These are phyloP conservation scores for Tremella yokohamensis DNA, from an alignment of 768 basidiomycete genomes.

Conservation along the genomic window DNA sequence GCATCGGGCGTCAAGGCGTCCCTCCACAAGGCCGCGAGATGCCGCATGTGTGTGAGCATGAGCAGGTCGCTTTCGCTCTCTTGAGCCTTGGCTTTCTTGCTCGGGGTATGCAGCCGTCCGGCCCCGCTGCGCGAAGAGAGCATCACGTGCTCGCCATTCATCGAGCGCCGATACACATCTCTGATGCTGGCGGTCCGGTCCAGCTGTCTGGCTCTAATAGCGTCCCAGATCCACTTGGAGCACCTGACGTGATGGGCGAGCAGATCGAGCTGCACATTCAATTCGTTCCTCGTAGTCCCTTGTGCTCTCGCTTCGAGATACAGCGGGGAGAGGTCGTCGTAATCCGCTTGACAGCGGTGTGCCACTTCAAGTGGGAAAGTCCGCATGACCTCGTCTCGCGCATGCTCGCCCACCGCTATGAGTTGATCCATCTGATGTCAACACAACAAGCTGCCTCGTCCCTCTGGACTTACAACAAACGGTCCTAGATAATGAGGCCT, in stretches of 20 bases:
- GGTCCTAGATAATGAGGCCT: constrained; percentile 15
- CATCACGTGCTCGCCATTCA: not conserved
- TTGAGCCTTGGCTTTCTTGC: constrained; percentile 11
- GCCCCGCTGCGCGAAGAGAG: not conserved
- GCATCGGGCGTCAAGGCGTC: constrained; percentile 7
- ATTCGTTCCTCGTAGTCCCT: not conserved
- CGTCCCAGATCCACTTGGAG: constrained; percentile 15
- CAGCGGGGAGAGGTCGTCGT: constrained; percentile 4
- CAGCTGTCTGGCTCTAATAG: not conserved
- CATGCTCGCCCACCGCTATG: constrained; percentile 16
- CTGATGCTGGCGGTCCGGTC: constrained; percentile 5
- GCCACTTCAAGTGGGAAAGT: constrained; percentile 18
- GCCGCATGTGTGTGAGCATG: constrained; percentile 16
- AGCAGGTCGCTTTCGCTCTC: not conserved
- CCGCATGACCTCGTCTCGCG: constrained; percentile 13
- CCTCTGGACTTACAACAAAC: constrained; percentile 28
- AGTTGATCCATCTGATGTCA: constrained; percentile 31
- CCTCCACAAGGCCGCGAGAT: constrained; percentile 28
- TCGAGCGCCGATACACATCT: constrained; percentile 5
- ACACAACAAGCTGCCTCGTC: not conserved
- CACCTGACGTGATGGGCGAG: constrained; percentile 24
- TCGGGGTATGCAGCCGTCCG: not conserved
- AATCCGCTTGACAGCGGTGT: constrained; percentile 4
- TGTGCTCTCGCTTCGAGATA: not conserved
- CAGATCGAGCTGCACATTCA: constrained; percentile 7